A percentile compares a stretch with the other conserved stretches of the same genome.
Evolutionary conservation across 1,284 basidiomycete genomes (phyloP).

Genomic region (Heterobasidion irregulare): DNA sequence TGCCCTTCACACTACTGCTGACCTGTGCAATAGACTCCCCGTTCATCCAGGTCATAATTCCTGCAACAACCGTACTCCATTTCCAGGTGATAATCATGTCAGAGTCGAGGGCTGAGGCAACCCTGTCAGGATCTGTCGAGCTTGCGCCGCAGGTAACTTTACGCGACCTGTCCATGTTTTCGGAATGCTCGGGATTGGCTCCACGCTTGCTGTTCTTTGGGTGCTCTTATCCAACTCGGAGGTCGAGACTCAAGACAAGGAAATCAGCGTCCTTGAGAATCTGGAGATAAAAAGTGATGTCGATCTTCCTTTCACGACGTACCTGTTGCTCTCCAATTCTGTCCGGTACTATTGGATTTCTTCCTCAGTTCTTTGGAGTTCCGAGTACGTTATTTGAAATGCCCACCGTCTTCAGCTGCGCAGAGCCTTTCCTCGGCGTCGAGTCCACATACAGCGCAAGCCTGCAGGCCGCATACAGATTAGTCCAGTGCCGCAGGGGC

Average conservation of each 20-base stretch:
- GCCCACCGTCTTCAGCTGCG: background rate
- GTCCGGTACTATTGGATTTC: background rate
- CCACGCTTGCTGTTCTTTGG: background rate
- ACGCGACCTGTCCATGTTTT: background rate
- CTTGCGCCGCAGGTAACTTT: background rate
- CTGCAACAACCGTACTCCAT: no score
- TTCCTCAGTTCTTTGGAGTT: background rate
- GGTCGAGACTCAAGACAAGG: background rate
- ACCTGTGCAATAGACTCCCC: no score
- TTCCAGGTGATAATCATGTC: background rate
- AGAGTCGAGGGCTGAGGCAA: background rate
- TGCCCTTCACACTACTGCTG: no score
- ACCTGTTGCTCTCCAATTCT: background rate
- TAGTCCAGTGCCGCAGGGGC: background rate
- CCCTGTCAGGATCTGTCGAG: background rate
- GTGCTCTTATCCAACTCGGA: background rate
- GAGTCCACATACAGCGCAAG: background rate
- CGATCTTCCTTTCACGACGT: background rate
- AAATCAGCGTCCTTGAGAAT: background rate
- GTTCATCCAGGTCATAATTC: no score
- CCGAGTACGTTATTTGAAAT: background rate
- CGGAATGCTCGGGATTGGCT: no score
- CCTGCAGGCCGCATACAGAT: background rate
- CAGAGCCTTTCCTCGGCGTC: background rate
- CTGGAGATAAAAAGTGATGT: background rate